Evolutionary conservation across 2,329 filamentous ascomycete species (phyloP).

Genomic region (Diaporthe longicolla): DNA sequence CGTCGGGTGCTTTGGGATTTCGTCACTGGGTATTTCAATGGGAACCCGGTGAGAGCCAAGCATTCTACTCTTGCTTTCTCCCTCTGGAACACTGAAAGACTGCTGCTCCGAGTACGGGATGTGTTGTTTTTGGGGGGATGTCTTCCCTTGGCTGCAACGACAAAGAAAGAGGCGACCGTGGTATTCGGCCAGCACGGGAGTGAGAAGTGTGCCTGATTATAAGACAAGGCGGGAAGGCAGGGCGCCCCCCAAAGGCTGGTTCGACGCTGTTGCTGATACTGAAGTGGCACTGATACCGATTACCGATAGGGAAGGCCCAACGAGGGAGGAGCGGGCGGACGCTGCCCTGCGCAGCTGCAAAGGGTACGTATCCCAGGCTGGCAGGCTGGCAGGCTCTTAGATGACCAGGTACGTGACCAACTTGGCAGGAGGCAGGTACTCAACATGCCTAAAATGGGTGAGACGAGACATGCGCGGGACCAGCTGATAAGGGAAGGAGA

Average conservation of each 20-base stretch:
- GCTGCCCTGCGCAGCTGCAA: background rate
- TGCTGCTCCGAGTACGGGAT: conserved; percentile 2
- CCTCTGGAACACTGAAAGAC: background rate
- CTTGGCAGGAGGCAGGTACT: conserved; percentile 1
- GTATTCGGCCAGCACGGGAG: background rate
- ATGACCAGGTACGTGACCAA: conserved; percentile 4
- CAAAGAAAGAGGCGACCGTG: conserved; percentile 8
- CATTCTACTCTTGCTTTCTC: background rate
- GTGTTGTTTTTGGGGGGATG: background rate
- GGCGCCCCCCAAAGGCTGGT: conserved; percentile 1
- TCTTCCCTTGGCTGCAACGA: background rate
- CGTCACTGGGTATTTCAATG: conserved; percentile 26
- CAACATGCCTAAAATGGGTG: background rate
- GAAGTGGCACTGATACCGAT: conserved; percentile 28
- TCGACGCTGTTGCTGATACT: conserved; percentile 9
- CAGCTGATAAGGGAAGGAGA: conserved; percentile 39
- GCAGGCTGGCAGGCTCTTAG: no score
- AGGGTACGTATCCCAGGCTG: background rate
- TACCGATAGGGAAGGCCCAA: conserved; percentile 37
- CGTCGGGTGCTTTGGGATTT: conserved; percentile 18
- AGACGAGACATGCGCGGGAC: conserved; percentile 19
- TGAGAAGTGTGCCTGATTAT: conserved; percentile 25
- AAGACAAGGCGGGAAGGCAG: background rate
- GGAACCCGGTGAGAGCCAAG: conserved; percentile 6
- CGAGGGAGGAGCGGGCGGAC: background rate